Percentiles rank a stretch among this genome's conserved stretches.
phyloP scores from a whole-genome alignment of 768 basidiomycete species.

The Suillus subluteus region DNA sequence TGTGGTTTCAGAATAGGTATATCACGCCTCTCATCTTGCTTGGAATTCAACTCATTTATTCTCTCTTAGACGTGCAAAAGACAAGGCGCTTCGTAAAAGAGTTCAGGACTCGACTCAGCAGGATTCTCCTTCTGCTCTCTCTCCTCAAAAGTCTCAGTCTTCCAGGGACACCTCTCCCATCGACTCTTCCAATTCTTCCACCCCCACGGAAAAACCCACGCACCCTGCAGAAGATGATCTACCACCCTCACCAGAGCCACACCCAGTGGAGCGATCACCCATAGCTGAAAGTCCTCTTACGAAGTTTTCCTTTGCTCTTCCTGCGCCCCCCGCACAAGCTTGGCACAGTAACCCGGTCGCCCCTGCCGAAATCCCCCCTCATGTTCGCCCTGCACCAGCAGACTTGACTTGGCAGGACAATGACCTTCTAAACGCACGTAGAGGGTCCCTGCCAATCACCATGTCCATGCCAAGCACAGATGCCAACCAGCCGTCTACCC shows the following conservation, averaged over 20 bases:
- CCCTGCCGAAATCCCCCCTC: constrained; percentile 25
- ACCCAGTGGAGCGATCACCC: constrained; percentile 11
- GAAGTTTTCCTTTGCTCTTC: constrained; percentile 29
- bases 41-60: constrained; percentile 9
- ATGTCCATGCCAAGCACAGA: constrained; percentile 26
- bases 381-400: constrained; percentile 28
- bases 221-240: constrained; percentile 22
- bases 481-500: constrained; percentile 39
- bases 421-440: constrained; percentile 43
- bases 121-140: constrained; percentile 9
- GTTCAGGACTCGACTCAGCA: constrained; percentile 29
- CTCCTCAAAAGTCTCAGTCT: constrained; percentile 16
- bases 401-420: constrained; percentile 27
- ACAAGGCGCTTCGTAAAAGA: constrained; percentile 70
- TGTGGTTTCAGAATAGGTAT: constrained; percentile 90
- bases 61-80: constrained; percentile 73
- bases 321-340: constrained; percentile 18
- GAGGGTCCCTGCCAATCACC: constrained; percentile 58
- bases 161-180: constrained; percentile 33
- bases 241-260: constrained; percentile 11
- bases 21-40: constrained; percentile 19
- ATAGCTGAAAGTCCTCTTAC: constrained; percentile 17
- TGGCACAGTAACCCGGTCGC: constrained; percentile 43
- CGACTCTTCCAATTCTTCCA: constrained; percentile 35
- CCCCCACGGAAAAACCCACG: constrained; percentile 46